These are phyloP conservation scores for Prunus mume DNA, from an alignment of 306 rosid species.

Conservation along the genomic window DNA sequence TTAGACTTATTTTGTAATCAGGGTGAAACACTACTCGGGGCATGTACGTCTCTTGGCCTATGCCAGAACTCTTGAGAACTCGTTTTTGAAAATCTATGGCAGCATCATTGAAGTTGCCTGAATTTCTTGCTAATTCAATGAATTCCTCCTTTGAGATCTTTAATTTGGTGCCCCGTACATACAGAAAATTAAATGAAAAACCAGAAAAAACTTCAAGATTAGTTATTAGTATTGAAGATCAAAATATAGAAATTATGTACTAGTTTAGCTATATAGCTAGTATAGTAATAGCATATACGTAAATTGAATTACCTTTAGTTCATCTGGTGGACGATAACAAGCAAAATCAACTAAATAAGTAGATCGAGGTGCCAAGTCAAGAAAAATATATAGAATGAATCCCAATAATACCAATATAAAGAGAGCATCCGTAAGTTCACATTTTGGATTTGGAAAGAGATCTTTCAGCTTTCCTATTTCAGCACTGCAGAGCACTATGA, in stretches of 20 bases:
- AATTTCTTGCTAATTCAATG: conserved; percentile 52
- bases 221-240: background rate
- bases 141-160: conserved; percentile 57
- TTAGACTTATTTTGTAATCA: conserved; percentile 26
- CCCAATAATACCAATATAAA: conserved; percentile 16
- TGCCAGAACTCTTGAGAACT: conserved; percentile 54
- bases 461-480: conserved; percentile 12
- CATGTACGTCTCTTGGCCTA: conserved; percentile 54
- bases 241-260: background rate
- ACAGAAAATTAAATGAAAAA: background rate
- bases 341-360: conserved; percentile 64
- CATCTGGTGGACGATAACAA: conserved; percentile 62
- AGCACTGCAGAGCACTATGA: conserved; percentile 2
- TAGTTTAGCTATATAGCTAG: background rate
- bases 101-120: conserved; percentile 49
- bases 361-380: conserved; percentile 35
- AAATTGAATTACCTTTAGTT: conserved; percentile 45
- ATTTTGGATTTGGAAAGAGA: background rate
- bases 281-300: no score
- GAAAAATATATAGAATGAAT: conserved; percentile 23
- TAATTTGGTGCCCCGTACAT: background rate
- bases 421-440: conserved; percentile 7
- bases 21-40: conserved; percentile 47
- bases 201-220: background rate
- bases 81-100: conserved; percentile 48